Evolutionary conservation across 2,329 filamentous ascomycete genomes (phyloP).

Genomic region (Pyrenochaeta sp.): DNA sequence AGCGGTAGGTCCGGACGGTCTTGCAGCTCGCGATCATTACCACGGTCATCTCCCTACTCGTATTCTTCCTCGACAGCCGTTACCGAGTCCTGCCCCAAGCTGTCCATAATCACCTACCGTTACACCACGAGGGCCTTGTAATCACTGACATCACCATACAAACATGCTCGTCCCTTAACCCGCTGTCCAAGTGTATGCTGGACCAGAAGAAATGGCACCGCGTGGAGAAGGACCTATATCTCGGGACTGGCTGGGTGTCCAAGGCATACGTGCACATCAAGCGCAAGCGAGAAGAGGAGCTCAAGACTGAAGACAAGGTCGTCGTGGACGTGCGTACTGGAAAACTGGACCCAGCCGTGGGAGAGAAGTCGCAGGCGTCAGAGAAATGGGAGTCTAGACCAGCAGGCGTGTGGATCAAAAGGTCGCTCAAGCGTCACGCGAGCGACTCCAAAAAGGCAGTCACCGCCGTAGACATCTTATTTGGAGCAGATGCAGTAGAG

Average conservation of each 20-base stretch:
- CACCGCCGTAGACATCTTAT: slow-evolving; percentile 85
- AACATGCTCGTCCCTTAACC: slow-evolving; percentile 77
- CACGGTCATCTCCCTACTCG: slow-evolving; percentile 69
- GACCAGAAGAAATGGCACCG: slow-evolving; percentile 79
- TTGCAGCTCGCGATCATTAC: slow-evolving; percentile 76
- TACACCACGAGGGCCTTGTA: slow-evolving; percentile 81
- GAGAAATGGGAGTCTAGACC: slow-evolving; percentile 81
- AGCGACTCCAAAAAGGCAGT: slow-evolving; percentile 78
- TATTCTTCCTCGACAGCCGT: slow-evolving; percentile 86
- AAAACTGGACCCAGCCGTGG: slow-evolving; percentile 71
- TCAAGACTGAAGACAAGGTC: slow-evolving; percentile 76
- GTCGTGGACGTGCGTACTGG: slow-evolving; percentile 81
- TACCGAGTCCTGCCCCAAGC: slow-evolving; percentile 86
- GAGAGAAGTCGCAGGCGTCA: slow-evolving; percentile 63
- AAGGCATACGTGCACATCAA: slow-evolving; percentile 84
- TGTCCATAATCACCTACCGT: slow-evolving; percentile 85
- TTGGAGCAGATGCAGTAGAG: slow-evolving; percentile 90
- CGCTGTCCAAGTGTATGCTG: slow-evolving; percentile 77
- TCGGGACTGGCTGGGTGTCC: slow-evolving; percentile 75
- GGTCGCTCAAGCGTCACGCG: slow-evolving; percentile 74
- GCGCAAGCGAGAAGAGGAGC: slow-evolving; percentile 85
- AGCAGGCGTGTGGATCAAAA: slow-evolving; percentile 82
- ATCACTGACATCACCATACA: slow-evolving; percentile 85
- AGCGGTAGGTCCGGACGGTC: slow-evolving; percentile 64
- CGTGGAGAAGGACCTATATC: slow-evolving; percentile 87